Base-by-base conservation (phyloP, 768 basidiomycete species). In the Gymnopilus dilepis region DNA sequence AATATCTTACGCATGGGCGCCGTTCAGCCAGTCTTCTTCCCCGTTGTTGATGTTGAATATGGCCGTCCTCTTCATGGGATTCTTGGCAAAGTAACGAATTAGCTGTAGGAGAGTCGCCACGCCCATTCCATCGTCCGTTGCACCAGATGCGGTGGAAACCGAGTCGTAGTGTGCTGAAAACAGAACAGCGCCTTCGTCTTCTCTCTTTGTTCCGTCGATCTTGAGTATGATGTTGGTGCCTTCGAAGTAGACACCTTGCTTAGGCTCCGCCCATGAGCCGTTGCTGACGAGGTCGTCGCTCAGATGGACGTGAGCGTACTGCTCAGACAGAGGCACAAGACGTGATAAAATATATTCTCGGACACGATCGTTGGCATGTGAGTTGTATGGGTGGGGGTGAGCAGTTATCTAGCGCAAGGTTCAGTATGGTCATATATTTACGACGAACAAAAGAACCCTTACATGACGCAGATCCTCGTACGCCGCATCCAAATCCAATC, bases 31-130 rank as follows among this genome's bases (percentile, higher is more conserved):
- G 70, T 91, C 86, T 67, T 95, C 92, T 69, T 94, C 93, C 1
- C 89, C 92, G 62, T 94, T 94, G 72, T 95, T 95, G 71, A 92
- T 83, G 67, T 94, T 92, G 78, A 94, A 92, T 3, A 95, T 74
- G 6, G 88, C 87, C 0, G 90, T 90, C 38, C 86, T 80, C 41
- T 76, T 73, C 1, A 84, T 84, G 6, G 80, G 76, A 40, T 86
- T 77, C 58, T 75, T 72, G 0, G 80, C 77, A 55, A 86, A 77
- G 63, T 85, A 82, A 40, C 85, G 75, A 34, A 91, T 76, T 65
- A 94, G 79, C 59, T 90, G 87, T 24, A 93, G 70, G 1, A 91
- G 73, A 0, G 87, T 88, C 4, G 77, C 85, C 5, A 89, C 79
- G 11, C 86, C 89, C 84, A 92, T 91, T 15, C 89, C 90, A 62